Base-by-base conservation (phyloP, 1,284 basidiomycete genomes). In the Ustilago vetiveriae region DNA sequence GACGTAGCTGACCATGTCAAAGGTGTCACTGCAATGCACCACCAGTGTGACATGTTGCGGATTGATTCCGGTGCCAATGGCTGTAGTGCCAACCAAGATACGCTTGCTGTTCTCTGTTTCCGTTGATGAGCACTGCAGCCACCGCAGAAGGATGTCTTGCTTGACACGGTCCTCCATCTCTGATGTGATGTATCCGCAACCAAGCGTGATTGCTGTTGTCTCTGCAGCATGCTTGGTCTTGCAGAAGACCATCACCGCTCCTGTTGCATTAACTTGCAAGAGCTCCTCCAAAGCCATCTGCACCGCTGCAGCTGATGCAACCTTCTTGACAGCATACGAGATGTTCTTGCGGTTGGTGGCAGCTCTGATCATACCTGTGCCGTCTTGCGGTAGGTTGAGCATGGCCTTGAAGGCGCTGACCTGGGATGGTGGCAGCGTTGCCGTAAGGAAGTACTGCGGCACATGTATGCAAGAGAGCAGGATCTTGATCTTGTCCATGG, bases 1-100 rank as follows among this genome's bases (percentile, higher is more conserved):
- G 21, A 35, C 30, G 23, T 45, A 45, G 30, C 43, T 45, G 43
- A 45, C 30, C 43, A 45, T 19, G 43, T 45, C 43, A 29, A 29
- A 45, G 13, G 43, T 17, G 21, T 35, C 43, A 33, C 43, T 19
- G 19, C 11, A 33, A 17, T 45, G 43, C 7, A 33, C 19, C 43
- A 45, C 43, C 27, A 45, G 43, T 8, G 21, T 32, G 19, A 45
- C 43, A 17, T 45, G 43, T 11, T 8, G 27, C 13, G 43, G 43
- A 21, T 45, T 32, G 43, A 33, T 45, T 29, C 43, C 43, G 32
- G 43, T 45, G 30, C 43, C 43, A 45, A 45, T 45, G 29, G 43
- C 43, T 22, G 43, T 21, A 17, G 43, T 45, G 29, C 43, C 43
- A 21, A 45, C 43, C 27, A 45, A 4, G 30, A 45, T 16, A 33